These are phyloP conservation scores for Luffa aegyptiaca DNA, from an alignment of 306 rosid genomes.

Conservation along the genomic window DNA sequence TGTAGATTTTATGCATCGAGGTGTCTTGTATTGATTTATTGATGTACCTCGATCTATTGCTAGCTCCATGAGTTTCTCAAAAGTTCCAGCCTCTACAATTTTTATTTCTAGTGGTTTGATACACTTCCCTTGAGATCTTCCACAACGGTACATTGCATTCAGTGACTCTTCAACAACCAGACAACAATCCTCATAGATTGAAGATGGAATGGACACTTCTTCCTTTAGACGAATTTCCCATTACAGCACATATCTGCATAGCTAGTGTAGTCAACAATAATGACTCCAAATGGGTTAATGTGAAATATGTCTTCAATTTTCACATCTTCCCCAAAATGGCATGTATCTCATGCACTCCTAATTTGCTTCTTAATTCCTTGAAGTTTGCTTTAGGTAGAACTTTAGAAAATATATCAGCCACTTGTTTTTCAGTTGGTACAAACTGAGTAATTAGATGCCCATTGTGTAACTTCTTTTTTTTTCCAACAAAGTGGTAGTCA, in stretches of 20 bases:
- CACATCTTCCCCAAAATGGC: too few relatives aligned
- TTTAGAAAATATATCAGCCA: too few relatives aligned
- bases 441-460: too few relatives aligned
- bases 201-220: constrained; percentile 14
- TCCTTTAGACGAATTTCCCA: constrained; percentile 21
- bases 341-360: too few relatives aligned
- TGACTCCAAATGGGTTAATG: constrained; percentile 14
- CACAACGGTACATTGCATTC: constrained; percentile 38
- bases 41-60: constrained; percentile 46
- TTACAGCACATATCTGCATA: constrained; percentile 35
- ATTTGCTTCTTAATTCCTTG: too few relatives aligned
- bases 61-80: constrained; percentile 46
- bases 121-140: constrained; percentile 29
- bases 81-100: constrained; percentile 43
- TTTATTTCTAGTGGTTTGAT: constrained; percentile 49
- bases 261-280: constrained; percentile 43
- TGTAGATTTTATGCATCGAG: constrained; percentile 37
- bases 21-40: constrained; percentile 54
- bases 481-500: too few relatives aligned
- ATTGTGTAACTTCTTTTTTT: too few relatives aligned
- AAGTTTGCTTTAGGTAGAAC: too few relatives aligned
- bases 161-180: constrained; percentile 34
- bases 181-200: constrained; percentile 43
- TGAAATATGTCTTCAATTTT: too few relatives aligned
- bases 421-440: too few relatives aligned